Conservation (phyloP, 2,329 filamentous ascomycete species). For the Hysterium pulicare region DNA sequence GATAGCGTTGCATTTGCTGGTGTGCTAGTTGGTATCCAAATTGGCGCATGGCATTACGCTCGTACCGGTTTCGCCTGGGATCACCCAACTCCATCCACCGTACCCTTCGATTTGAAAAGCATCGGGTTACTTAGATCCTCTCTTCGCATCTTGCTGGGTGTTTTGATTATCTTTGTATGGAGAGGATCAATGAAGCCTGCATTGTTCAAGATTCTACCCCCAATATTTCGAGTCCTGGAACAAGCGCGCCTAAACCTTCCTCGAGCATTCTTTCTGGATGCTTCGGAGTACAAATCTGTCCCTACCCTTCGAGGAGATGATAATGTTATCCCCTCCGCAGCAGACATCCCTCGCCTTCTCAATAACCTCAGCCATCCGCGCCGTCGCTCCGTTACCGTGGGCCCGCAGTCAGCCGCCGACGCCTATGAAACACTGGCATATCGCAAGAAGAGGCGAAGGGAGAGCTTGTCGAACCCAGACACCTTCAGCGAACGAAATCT, state of each 20-base stretch:
- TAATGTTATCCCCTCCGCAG: conserved; percentile 86
- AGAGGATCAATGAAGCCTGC: conserved; percentile 83
- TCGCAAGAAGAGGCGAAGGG: conserved; percentile 66
- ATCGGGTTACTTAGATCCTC: conserved; percentile 64
- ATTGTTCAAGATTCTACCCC: conserved; percentile 73
- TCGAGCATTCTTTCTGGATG: conserved; percentile 84
- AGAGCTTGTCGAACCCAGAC: conserved; percentile 52
- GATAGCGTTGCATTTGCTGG: conserved; percentile 92
- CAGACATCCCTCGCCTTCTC: conserved; percentile 78
- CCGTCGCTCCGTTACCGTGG: conserved; percentile 80
- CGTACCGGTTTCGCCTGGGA: conserved; percentile 54
- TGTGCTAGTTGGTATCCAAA: conserved; percentile 79
- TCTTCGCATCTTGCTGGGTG: conserved; percentile 71
- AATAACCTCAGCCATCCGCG: conserved; percentile 78
- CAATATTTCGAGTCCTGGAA: conserved; percentile 83
- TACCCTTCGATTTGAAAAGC: conserved; percentile 62
- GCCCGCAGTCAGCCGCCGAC: conserved; percentile 92
- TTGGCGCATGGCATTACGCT: conserved; percentile 79
- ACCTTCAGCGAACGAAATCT: conserved; percentile 26
- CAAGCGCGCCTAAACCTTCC: conserved; percentile 75
- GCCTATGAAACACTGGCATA: conserved; percentile 94
- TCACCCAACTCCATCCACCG: conserved; percentile 55
- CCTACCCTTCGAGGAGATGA: conserved; percentile 71
- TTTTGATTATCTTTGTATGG: conserved; percentile 84
- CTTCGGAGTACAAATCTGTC: conserved; percentile 86